A percentile compares a stretch with the other conserved stretches of the same genome.
phyloP scores from a whole-genome alignment of 2,329 filamentous ascomycete genomes.

The Alternaria rosae region DNA sequence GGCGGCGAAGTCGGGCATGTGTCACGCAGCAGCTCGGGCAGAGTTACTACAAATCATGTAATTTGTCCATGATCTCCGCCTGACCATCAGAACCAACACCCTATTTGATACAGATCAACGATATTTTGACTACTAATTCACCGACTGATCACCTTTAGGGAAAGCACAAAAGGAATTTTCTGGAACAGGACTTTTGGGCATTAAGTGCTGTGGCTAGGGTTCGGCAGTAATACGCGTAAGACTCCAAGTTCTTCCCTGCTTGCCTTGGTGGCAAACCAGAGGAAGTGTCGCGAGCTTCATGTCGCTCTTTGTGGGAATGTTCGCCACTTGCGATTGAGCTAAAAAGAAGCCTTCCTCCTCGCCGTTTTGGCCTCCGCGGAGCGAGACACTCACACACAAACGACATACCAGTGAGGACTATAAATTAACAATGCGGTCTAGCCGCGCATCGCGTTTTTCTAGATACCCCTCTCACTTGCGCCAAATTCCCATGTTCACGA shows the following conservation, averaged over 20 bases:
- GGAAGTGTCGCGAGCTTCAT: slow-evolving; percentile 6
- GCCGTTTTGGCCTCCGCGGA: slow-evolving; percentile 6
- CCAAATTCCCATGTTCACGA: slow-evolving; percentile 14
- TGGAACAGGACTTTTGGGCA: neutral
- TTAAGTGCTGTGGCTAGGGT: neutral
- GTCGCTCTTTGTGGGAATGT: neutral
- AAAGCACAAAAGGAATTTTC: neutral
- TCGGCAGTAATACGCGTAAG: neutral
- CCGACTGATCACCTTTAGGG: neutral
- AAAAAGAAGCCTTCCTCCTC: neutral
- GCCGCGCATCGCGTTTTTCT: slow-evolving; percentile 11
- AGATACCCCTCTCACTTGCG: slow-evolving; percentile 9
- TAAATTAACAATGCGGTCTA: slow-evolving; percentile 21
- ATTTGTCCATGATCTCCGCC: neutral
- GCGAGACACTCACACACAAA: neutral
- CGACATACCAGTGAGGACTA: neutral
- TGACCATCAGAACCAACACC: neutral
- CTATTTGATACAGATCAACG: slow-evolving; percentile 1
- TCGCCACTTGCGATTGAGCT: neutral
- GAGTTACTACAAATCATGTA: neutral
- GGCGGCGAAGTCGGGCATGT: neutral
- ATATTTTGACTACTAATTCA: neutral
- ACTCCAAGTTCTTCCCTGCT: neutral
- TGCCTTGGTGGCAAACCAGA: slow-evolving; percentile 3
- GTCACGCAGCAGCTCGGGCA: neutral